phyloP scores from a whole-genome alignment of 1,139 yeast species.

The Keqinozyma sinolaborantium region DNA sequence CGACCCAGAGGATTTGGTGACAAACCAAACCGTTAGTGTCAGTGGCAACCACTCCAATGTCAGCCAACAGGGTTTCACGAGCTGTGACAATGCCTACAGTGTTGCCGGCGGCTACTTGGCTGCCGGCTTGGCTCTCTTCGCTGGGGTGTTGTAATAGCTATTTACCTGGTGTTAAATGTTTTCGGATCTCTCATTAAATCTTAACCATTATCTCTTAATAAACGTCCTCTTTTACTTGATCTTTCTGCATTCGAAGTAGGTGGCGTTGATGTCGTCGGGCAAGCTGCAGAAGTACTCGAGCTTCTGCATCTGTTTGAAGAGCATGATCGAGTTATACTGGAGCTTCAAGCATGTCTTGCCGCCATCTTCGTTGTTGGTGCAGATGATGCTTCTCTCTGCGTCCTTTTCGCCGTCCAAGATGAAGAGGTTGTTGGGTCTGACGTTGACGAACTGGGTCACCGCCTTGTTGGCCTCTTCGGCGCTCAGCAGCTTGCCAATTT shows the following conservation, averaged over 20 bases:
- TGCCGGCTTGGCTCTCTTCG: constrained; percentile 17
- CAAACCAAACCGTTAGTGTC: constrained; percentile 1
- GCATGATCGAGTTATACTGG: constrained; percentile 31
- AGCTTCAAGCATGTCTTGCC: constrained; percentile 46
- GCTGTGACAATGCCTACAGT: constrained; percentile 10
- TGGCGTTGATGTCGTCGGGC: constrained; percentile 44
- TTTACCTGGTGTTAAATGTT: constrained; percentile 5
- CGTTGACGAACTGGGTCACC: constrained; percentile 17
- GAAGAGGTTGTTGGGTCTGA: constrained; percentile 32
- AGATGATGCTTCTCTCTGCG: constrained; percentile 36
- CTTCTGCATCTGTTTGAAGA: constrained; percentile 45
- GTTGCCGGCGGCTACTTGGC: constrained; percentile 6
- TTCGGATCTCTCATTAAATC: constrained; percentile 12
- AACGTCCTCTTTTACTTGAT: constrained; percentile 15
- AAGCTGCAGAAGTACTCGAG: constrained; percentile 44
- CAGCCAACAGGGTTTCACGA: constrained; percentile 5
- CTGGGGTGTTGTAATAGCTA: constrained; percentile 15
- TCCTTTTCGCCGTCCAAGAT: constrained; percentile 45
- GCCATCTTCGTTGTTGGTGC: constrained; percentile 37
- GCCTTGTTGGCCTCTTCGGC: constrained; percentile 9
- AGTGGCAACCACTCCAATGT: constrained; percentile 6
- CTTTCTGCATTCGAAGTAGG: constrained; percentile 47
- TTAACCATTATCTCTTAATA: constrained; percentile 1
- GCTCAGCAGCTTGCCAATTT: constrained; percentile 7
- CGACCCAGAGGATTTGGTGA: constrained; percentile 1